Evolutionary conservation across 257 asterid genomes (phyloP).

Genomic region (Lavandula angustifolia): DNA sequence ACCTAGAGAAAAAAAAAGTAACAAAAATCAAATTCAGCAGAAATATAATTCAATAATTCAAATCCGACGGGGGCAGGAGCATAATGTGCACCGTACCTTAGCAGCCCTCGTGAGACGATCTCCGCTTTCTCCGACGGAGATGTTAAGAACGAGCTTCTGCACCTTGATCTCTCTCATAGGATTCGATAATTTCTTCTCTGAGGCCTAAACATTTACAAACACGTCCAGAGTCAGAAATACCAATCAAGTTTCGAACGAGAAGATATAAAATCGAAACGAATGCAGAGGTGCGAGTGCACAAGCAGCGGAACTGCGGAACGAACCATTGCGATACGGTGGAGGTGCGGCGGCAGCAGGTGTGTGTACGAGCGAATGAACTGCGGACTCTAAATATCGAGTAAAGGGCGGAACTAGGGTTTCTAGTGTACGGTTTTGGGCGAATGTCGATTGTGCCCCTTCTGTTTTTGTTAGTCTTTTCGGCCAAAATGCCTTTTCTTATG

Average conservation of each 20-base stretch:
- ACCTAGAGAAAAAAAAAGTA: slow-evolving; percentile 26
- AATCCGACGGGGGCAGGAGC: too few relatives aligned
- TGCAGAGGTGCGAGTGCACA: not conserved
- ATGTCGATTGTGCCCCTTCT: too few relatives aligned
- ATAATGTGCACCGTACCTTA: slow-evolving; percentile 31
- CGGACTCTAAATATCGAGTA: not conserved
- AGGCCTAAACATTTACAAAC: slow-evolving; percentile 30
- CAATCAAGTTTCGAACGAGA: not conserved
- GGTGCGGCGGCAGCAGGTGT: slow-evolving; percentile 31
- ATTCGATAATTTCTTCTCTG: slow-evolving; percentile 48
- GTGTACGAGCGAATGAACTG: not conserved
- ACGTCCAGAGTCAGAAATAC: not conserved
- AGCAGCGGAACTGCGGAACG: slow-evolving; percentile 17
- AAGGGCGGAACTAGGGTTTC: too few relatives aligned
- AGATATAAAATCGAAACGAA: not conserved
- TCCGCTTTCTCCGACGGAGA: slow-evolving; percentile 52
- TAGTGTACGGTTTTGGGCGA: too few relatives aligned
- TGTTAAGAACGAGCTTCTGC: slow-evolving; percentile 52
- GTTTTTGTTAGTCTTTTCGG: too few relatives aligned
- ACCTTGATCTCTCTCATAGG: slow-evolving; percentile 54
- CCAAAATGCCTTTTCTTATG: too few relatives aligned
- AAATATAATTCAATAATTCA: not conserved
- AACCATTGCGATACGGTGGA: slow-evolving; percentile 38
- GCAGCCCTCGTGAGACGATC: slow-evolving; percentile 57
- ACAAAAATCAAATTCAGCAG: not conserved